Conservation (phyloP, 208 protist species). For the Tritrichomonas musculus region DNA sequence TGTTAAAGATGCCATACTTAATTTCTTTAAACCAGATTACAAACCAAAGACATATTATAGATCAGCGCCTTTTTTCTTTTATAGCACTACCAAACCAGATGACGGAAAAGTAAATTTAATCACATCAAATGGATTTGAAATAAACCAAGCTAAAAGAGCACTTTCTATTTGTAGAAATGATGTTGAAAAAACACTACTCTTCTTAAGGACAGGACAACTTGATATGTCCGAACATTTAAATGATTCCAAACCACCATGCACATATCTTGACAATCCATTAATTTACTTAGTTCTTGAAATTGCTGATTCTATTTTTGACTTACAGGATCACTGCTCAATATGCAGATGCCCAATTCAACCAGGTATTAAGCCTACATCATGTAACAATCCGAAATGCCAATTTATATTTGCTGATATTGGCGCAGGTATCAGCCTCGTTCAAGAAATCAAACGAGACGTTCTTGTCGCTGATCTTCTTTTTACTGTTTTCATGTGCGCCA, state of each 20-base stretch:
- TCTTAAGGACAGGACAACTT: background rate
- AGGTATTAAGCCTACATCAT: background rate
- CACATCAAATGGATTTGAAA: background rate
- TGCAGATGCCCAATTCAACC: background rate
- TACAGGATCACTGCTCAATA: background rate
- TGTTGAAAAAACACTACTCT: background rate
- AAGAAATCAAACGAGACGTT: background rate
- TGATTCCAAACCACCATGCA: background rate
- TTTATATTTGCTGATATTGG: background rate
- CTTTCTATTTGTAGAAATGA: background rate
- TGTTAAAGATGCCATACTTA: background rate
- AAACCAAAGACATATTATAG: background rate
- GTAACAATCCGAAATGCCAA: background rate
- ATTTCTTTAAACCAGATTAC: background rate
- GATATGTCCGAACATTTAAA: background rate
- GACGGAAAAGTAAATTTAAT: background rate
- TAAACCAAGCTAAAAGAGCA: background rate
- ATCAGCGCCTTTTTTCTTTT: background rate
- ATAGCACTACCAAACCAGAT: background rate
- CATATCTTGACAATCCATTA: background rate
- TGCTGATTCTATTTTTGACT: background rate
- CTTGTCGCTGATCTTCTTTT: background rate
- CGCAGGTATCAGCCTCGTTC: background rate
- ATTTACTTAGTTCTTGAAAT: background rate
- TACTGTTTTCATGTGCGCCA: background rate